phyloP scores from a whole-genome alignment of 192 early-diverging fungal species.

The Cladochytrium replicatum region DNA sequence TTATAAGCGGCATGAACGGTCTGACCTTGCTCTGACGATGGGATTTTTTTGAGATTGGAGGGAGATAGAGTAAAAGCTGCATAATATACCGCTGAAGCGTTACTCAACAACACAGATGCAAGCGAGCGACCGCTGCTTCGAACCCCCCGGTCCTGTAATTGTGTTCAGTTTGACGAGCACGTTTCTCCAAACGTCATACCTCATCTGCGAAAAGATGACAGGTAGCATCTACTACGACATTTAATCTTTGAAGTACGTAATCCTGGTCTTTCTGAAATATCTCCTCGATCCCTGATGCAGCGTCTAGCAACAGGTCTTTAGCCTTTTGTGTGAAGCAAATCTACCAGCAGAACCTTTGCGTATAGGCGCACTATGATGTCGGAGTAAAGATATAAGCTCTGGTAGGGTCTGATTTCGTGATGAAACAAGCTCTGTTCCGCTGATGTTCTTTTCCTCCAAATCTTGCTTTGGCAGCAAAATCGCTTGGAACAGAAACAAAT shows the following conservation, averaged over 20 bases:
- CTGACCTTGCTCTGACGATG: constrained; percentile 38
- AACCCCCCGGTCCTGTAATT: constrained; percentile 11
- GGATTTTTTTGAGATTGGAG: too few species aligned
- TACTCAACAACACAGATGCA: too few species aligned
- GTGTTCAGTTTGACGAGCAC: neutral
- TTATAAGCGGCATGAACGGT: constrained; percentile 68
- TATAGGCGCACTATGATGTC: constrained; percentile 60
- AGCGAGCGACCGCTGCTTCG: constrained; percentile 16
- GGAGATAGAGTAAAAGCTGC: too few species aligned
- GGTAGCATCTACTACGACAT: constrained; percentile 29
- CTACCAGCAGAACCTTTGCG: constrained; percentile 18
- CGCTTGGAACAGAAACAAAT: constrained; percentile 21
- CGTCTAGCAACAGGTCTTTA: constrained; percentile 18
- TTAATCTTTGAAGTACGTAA: constrained; percentile 28
- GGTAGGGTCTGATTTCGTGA: constrained; percentile 65
- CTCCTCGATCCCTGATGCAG: constrained; percentile 33
- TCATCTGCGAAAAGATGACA: constrained; percentile 36
- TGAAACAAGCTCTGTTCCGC: constrained; percentile 53
- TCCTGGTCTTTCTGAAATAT: constrained; percentile 25
- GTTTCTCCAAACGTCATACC: too few species aligned
- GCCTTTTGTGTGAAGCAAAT: neutral
- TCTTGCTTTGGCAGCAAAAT: constrained; percentile 74
- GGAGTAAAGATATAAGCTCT: constrained; percentile 62
- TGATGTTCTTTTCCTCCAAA: constrained; percentile 64
- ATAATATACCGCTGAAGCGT: too few species aligned